phyloP scores from a whole-genome alignment of 441 rosid species.

The Populus tomentosa region DNA sequence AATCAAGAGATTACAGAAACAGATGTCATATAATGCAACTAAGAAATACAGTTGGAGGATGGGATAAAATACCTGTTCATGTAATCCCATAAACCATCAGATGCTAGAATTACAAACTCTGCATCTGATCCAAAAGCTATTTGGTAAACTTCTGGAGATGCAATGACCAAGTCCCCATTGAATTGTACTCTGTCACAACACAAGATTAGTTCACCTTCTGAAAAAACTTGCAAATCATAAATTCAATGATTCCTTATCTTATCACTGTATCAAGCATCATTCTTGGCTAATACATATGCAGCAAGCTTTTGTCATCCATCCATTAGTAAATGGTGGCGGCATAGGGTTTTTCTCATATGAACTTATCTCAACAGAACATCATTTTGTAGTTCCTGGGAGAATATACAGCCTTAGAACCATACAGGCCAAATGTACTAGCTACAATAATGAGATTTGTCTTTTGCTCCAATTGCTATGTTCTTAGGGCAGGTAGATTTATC shows the following conservation, averaged over 20 bases:
- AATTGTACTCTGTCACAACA: slow-evolving; percentile 48
- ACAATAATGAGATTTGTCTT: not conserved
- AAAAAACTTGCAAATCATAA: slow-evolving; percentile 12
- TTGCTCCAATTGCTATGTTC: not conserved
- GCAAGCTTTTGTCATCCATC: not conserved
- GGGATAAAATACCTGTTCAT: slow-evolving; percentile 51
- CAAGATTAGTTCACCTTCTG: slow-evolving; percentile 5
- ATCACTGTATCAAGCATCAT: not conserved
- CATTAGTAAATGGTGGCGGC: not conserved
- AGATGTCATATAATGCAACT: not conserved
- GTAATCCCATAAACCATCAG: slow-evolving; percentile 98
- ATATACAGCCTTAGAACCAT: not conserved
- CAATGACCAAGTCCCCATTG: slow-evolving; percentile 70
- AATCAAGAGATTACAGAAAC: not conserved
- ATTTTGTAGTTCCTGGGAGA: not conserved
- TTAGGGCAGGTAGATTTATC: not conserved
- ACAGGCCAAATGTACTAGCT: not conserved
- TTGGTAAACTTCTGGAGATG: slow-evolving; percentile 76
- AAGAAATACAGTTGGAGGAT: not conserved
- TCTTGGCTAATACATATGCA: not conserved
- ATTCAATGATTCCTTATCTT: not conserved
- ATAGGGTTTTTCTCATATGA: not conserved
- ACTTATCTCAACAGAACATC: not conserved
- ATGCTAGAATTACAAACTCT: slow-evolving; percentile 76
- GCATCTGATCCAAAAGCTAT: slow-evolving; percentile 69